phyloP scores from a whole-genome alignment of 108 stramenopile species.

The Nitzschia inconspicua region DNA sequence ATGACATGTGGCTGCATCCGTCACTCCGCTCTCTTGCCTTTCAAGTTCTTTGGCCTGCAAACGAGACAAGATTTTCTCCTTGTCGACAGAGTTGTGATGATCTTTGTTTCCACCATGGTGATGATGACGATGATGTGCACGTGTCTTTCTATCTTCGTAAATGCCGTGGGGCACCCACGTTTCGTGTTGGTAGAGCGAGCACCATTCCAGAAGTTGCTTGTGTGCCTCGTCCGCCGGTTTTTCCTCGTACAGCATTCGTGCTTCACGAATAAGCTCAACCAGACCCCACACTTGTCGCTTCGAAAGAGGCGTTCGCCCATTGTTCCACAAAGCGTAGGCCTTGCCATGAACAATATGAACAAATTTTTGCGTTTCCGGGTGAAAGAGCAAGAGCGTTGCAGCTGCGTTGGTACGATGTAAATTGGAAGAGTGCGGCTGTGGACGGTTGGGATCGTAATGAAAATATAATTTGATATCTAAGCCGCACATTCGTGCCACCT shows the following conservation, averaged over 20 bases:
- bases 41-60: too few species aligned
- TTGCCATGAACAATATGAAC: conserved; percentile 12
- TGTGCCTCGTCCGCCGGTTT: not conserved
- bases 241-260: not conserved
- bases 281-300: conserved; percentile 20
- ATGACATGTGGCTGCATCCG: conserved; percentile 14
- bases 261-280: not conserved
- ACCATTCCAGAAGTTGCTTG: conserved; percentile 4
- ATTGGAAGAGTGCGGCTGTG: not conserved
- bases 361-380: conserved; percentile 4
- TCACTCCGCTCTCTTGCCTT: too few species aligned
- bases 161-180: conserved; percentile 13
- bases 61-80: too few species aligned
- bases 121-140: conserved; percentile 8
- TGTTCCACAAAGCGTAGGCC: conserved; percentile 12
- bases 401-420: not conserved
- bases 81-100: not conserved
- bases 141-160: conserved; percentile 6
- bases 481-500: conserved; percentile 34
- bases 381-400: conserved; percentile 6
- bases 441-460: not conserved
- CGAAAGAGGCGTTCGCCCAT: conserved; percentile 5
- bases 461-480: conserved; percentile 16
- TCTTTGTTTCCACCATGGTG: conserved; percentile 9
- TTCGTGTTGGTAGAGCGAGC: conserved; percentile 4